Evolutionary conservation across 2,329 filamentous ascomycete species (phyloP), one percentile per base, ranked within the genome.

Genomic region (Penicillium palitans): DNA sequence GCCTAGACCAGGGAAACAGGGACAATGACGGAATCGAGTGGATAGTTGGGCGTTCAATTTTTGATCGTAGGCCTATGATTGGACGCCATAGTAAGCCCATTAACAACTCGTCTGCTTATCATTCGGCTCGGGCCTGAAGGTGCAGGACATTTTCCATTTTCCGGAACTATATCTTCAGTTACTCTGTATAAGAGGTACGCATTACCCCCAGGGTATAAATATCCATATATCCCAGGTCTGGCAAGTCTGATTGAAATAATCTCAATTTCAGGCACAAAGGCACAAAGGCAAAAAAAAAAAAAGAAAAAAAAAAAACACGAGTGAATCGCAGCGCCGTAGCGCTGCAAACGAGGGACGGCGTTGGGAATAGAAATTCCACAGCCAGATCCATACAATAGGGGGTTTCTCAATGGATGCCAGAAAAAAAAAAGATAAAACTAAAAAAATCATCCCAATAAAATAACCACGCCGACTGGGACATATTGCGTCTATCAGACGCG

Each of bases 291-390:
- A 53, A 35, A 41, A 42, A 42, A 40, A 39, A 40, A 37, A 53
- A 35, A 41, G 15, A 41, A 39, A 39, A 19, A 40, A 24, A 42
- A 15, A 33, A 25, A 19, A 29, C 40, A 37, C 4, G 31, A 15
- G 31, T 24, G 25, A 39, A 52, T 25, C 47, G 54, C 47, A 52
- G 41, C 57, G 57, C 64, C 62, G 48, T 55, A 54, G 55, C 60
- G 53, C 52, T 61, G 60, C 63, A 53, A 62, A 62, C 52, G 48
- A 59, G 31, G 48, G 44, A 49, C 25, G 49, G 41, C 41, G 39
- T 52, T 42, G 24, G 42, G 37, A 37, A 52, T 27, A 37, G 17
- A 37, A 29, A 44, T 25, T 24, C 39, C 40, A 10, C 6, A 12
- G 17, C 50, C 29, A 51, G 15, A 46, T 45, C 40, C 54, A 61